Base-by-base conservation (phyloP, 441 rosid genomes). In the Erodium chrysanthum region DNA sequence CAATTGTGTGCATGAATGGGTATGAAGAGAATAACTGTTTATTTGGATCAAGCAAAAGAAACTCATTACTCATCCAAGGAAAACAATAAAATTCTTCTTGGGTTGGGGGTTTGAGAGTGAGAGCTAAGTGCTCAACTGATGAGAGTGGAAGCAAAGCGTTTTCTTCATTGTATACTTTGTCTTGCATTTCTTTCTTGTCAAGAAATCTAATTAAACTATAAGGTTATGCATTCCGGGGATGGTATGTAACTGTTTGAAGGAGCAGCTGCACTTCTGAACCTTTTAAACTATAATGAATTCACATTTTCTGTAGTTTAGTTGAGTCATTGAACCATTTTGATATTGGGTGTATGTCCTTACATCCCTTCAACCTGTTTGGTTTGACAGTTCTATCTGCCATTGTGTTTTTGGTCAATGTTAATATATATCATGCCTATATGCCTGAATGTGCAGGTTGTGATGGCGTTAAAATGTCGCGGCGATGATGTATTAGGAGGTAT, bases 381-480 rank as follows among this genome's bases (percentile, higher is more conserved):
- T 54, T 54, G 12, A 54, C 22, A 18, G 18, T 20, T 54, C 25
- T 18, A 18, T 18, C 22, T 54, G 60, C 22, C 60, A 18, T 54
- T 54, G 21, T 59, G 48, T 5, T 66, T 35, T 62, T 22, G 48
- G 27, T 59, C 12, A 66, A 0, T 59, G 61, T 64, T 1, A 56
- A 54, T 54, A 54, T 54, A 9, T 9, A 18, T 54, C 18, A 8
- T 54, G 1, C 11, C 60, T 54, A 20, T 18, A 18, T 54, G 25
- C 20, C 60, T 18, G 60, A 54, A 66, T 35, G 9, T 77, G 71
- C 67, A 92, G 98, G 96, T 91, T 70, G 96, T 89, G 63, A 91
- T 94, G 99, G 86, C 96, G 67, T 62, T 94, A 71, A 89, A 86
- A 80, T 91, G 96, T 73, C 86, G 90, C 23, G 96, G 94, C 69